Conservation (phyloP, 306 rosid species). For the Morella rubra region DNA sequence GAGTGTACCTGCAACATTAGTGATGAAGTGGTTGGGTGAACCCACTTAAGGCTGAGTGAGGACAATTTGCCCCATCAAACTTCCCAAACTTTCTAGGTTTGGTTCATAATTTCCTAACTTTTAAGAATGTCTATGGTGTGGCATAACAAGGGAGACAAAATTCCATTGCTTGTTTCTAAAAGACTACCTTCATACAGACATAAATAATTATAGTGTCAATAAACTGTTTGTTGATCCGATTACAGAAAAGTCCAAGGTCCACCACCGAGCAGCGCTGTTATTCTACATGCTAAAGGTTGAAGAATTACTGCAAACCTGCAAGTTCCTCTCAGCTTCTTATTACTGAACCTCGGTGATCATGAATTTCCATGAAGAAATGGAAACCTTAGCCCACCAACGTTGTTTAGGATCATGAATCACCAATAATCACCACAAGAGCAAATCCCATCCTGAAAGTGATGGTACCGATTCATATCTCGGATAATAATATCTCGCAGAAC, state of each 20-base stretch:
- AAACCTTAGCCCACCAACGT: slow-evolving; percentile 9
- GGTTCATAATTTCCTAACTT: not conserved
- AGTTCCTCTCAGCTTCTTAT: not conserved
- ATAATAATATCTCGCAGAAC: slow-evolving; percentile 57
- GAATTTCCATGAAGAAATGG: slow-evolving; percentile 1
- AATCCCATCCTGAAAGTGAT: slow-evolving; percentile 67
- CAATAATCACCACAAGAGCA: slow-evolving; percentile 75
- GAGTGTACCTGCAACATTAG: not conserved
- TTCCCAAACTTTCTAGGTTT: not conserved
- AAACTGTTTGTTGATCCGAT: not conserved
- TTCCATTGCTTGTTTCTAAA: not conserved
- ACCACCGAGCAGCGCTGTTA: not conserved
- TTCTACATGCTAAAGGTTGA: not conserved
- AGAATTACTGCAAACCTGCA: not conserved
- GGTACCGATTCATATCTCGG: slow-evolving; percentile 77
- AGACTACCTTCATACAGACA: not conserved
- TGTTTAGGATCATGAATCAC: slow-evolving; percentile 38
- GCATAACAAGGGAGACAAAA: not conserved
- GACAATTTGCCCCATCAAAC: not conserved
- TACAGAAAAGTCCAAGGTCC: not conserved
- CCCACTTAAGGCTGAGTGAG: not conserved
- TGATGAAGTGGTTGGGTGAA: not conserved
- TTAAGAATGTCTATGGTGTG: not conserved
- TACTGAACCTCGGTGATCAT: slow-evolving; percentile 7
- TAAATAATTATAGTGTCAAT: not conserved